Percentiles rank a stretch among this genome's conserved stretches.
Conservation (phyloP, 2,329 filamentous ascomycete genomes). For the Fusarium nanum region DNA sequence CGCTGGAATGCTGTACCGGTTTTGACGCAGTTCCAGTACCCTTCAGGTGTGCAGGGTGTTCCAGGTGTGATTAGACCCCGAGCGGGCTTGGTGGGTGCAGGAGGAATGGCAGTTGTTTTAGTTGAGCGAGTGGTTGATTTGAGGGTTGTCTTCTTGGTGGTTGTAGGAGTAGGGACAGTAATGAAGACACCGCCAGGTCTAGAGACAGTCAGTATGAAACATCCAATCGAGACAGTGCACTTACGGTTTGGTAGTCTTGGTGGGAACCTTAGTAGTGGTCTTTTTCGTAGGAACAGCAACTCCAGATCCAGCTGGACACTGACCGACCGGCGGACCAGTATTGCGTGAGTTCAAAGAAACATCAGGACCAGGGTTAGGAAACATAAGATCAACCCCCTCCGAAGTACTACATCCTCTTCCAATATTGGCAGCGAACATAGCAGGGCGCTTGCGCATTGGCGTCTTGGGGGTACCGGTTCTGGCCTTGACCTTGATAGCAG, state of each 20-base stretch:
- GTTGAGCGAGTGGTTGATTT: slow-evolving; percentile 30
- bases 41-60: slow-evolving; percentile 44
- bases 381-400: slow-evolving; percentile 68
- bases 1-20: slow-evolving; percentile 61
- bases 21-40: slow-evolving; percentile 38
- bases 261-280: slow-evolving; percentile 3
- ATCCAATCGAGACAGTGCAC: not conserved
- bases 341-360: slow-evolving; percentile 54
- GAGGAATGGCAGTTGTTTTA: not conserved
- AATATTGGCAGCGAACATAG: slow-evolving; percentile 78
- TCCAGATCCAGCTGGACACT: slow-evolving; percentile 33
- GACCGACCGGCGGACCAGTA: slow-evolving; percentile 41
- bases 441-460: slow-evolving; percentile 67
- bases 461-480: slow-evolving; percentile 42
- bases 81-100: slow-evolving; percentile 20
- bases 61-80: slow-evolving; percentile 24
- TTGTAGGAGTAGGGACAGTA: slow-evolving; percentile 3
- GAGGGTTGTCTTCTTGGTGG: slow-evolving; percentile 29
- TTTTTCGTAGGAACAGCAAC: slow-evolving; percentile 36
- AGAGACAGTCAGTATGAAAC: not conserved
- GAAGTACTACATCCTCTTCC: slow-evolving; percentile 52
- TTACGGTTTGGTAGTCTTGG: slow-evolving; percentile 24
- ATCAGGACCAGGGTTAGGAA: slow-evolving; percentile 65
- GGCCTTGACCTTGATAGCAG: slow-evolving; percentile 70
- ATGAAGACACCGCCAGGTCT: slow-evolving; percentile 29